Evolutionary conservation across 73 alveolate genomes (phyloP), one percentile per base, ranked within the genome.

Genomic region (Tetrahymena elliotti): DNA sequence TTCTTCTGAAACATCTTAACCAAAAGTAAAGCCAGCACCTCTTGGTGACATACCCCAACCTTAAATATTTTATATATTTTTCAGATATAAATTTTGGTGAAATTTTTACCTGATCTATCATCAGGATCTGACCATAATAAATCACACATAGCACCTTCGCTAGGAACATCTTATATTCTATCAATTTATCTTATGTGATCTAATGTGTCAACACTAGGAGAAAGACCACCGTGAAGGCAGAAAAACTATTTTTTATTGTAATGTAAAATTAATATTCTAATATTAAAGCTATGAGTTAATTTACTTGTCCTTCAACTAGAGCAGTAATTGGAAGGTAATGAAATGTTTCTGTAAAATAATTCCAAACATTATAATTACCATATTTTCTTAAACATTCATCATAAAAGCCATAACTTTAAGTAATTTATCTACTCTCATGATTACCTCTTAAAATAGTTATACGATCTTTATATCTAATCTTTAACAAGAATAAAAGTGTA

Each of bases 141-240:
- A 94, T 97, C 98, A 84, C 97, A 93, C 98, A 97, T 95, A 1
- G 99, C 98, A 10, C 99, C 99, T 68, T 97, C 98, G 38, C 97
- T 98, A 38, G 99, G 99, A 38, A 97, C 97, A 96, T 97, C 99
- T 94, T 97, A 97, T 24, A 93, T 35, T 93, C 99, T 93, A 94
- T 98, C 99, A 20, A 98, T 83, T 38, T 95, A 84, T 84, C 98
- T 96, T 93, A 99, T 97, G 38, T 98, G 97, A 96, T 99, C 99
- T 84, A 99, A 93, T 33, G 99, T 95, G 84, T 98, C 99, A 83
- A 98, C 97, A 27, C 95, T 84, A 2, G 99, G 99, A 94, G 99
- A 97, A 93, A 99, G 96, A 39, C 99, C 99, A 20, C 99, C 99
- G 93, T 99, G 99, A 93, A 96, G 93, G 94, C 99, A 98, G 96